Evolutionary conservation across 2,329 filamentous ascomycete species (phyloP), one percentile per base, ranked within the genome.

Genomic region (Ophiostoma australiae): DNA sequence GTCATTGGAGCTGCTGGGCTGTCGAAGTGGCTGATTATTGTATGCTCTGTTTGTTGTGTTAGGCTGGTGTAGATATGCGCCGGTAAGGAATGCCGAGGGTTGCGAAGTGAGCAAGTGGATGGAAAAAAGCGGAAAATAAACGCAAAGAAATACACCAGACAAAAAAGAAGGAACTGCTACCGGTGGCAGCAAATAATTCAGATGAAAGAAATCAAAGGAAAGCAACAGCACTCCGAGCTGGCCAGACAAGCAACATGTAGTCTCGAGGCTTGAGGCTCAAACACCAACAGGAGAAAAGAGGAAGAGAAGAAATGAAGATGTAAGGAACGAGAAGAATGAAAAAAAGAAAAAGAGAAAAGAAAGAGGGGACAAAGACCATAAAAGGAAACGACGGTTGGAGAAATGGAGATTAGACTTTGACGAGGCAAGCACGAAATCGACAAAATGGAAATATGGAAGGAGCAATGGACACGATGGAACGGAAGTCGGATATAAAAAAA

Each of bases 1-100:
- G 70, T 70, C 72, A 73, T 76, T 58, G 68, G 68, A 27, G 23
- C 23, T 10, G 23, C 52, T 27, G 52, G 52, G 23, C 23, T 31
- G 23, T 23, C 17, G 23, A 48, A 48, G 44, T 20, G 37, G 39
- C 10, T 48, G 44, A 7, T 48, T 6, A 1, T 20, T 48, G 15
- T 48, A n/a, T 41, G 39, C 39, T 11, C 20, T 48, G 44, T 48
- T 48, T 48, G 44, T 48, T 48, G 20, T 48, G 44, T 48, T 48
- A 48, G 44, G 20, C 15, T 15, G 41, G 5, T 1, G 41, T 48
- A 20, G 7, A 20, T 48, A n/a, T 48, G 44, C 44, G 44, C 44
- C 44, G 17, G 44, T 48, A 48, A 48, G 41, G 41, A 48, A 48
- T 48, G 44, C 20, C 44, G 44, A 48, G 20, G 37, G 1, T 39